phyloP scores from a whole-genome alignment of 768 basidiomycete genomes.

The Lentinula raphanica region DNA sequence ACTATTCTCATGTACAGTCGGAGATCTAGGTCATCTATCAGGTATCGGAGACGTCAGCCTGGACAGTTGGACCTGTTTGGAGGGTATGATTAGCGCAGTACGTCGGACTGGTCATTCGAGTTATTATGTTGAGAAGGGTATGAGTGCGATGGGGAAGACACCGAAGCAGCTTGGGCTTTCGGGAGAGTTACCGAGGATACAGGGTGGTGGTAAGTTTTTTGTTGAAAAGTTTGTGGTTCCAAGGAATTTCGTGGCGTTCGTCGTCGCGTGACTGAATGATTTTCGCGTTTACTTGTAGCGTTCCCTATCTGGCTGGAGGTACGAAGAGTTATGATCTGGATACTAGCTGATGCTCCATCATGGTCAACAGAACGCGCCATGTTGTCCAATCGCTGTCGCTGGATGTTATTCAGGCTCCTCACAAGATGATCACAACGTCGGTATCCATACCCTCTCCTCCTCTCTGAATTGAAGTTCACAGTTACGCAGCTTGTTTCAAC shows the following conservation, averaged over 20 bases:
- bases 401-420: slow-evolving; percentile 82
- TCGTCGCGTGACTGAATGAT: not conserved
- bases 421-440: slow-evolving; percentile 71
- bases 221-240: slow-evolving; percentile 13
- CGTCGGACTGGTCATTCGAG: slow-evolving; percentile 79
- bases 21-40: slow-evolving; percentile 63
- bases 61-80: slow-evolving; percentile 74
- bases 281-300: slow-evolving; percentile 42
- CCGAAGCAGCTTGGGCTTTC: slow-evolving; percentile 68
- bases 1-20: slow-evolving; percentile 78
- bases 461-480: not conserved
- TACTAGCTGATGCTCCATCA: slow-evolving; percentile 4
- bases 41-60: slow-evolving; percentile 73
- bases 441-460: slow-evolving; percentile 16
- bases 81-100: slow-evolving; percentile 77
- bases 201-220: slow-evolving; percentile 81
- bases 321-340: slow-evolving; percentile 11
- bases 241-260: not conserved
- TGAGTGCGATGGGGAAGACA: slow-evolving; percentile 78
- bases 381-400: slow-evolving; percentile 74
- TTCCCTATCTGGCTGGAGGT: slow-evolving; percentile 86
- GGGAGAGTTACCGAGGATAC: slow-evolving; percentile 50
- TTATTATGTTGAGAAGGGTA: slow-evolving; percentile 83
- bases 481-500: slow-evolving; percentile 52
- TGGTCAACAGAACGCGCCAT: slow-evolving; percentile 61